A percentile compares a stretch with the other conserved stretches of the same genome.
Evolutionary conservation across 2,329 filamentous ascomycete species (phyloP).

Genomic region (Aurifilum marmelostoma): DNA sequence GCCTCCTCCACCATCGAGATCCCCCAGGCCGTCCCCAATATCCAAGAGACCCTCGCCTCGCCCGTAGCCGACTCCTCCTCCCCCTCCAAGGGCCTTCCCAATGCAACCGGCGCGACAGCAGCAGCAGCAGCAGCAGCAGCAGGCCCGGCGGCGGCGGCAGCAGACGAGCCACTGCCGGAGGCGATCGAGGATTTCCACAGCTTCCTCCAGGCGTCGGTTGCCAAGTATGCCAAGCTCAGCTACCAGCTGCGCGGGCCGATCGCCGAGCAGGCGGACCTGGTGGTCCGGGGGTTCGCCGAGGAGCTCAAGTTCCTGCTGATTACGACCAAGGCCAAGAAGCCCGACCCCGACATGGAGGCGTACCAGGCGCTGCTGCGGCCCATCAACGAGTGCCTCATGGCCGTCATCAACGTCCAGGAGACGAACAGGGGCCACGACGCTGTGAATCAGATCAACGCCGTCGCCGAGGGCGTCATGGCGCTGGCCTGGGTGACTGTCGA

Average conservation of each 20-base stretch:
- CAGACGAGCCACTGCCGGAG: conserved; percentile 66
- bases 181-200: conserved; percentile 87
- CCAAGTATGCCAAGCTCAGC: conserved; percentile 78
- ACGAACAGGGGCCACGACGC: conserved; percentile 74
- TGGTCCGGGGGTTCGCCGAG: conserved; percentile 72
- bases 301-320: conserved; percentile 88
- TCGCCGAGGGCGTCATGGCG: conserved; percentile 87
- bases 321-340: conserved; percentile 90
- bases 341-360: conserved; percentile 69
- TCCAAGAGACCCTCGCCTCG: conserved; percentile 45
- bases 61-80: conserved; percentile 40
- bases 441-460: conserved; percentile 82
- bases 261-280: conserved; percentile 70
- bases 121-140: conserved; percentile 42
- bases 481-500: conserved; percentile 91
- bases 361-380: conserved; percentile 83
- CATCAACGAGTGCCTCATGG: conserved; percentile 79
- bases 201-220: conserved; percentile 74
- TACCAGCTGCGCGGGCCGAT: conserved; percentile 76
- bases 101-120: conserved; percentile 38
- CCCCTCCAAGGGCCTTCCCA: conserved; percentile 35
- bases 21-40: conserved; percentile 53
- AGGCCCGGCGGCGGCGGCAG: conserved; percentile 50
- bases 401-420: conserved; percentile 80
- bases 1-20: conserved; percentile 73